phyloP scores from a whole-genome alignment of 1,284 basidiomycete genomes.

The Porodaedalea pini region DNA sequence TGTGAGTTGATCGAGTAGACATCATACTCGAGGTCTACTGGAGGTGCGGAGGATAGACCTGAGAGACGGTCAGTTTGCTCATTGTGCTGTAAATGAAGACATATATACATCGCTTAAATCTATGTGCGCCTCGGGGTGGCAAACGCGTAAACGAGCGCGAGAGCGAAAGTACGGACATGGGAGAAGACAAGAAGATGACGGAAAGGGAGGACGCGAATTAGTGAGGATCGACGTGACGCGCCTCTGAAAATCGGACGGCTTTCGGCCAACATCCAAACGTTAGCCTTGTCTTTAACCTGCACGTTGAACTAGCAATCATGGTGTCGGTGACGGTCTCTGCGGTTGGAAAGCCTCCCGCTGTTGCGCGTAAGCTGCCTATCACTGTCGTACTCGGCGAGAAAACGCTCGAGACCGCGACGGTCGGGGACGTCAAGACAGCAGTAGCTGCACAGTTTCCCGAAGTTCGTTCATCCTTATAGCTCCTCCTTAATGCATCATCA shows the following conservation, averaged over 20 bases:
- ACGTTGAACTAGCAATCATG: slow-evolving; percentile 39
- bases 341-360: slow-evolving; percentile 39
- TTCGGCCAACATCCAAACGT: not conserved
- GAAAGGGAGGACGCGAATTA: not conserved
- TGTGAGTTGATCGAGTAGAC: slow-evolving; percentile 8
- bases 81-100: no score
- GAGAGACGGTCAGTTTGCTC: not conserved
- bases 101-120: not conserved
- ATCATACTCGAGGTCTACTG: slow-evolving; percentile 19
- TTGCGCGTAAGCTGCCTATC: slow-evolving; percentile 54
- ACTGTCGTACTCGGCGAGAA: slow-evolving; percentile 52
- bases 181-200: not conserved
- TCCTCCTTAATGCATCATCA: not conserved
- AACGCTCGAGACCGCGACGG: slow-evolving; percentile 42
- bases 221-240: slow-evolving; percentile 4
- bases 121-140: not conserved
- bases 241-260: not conserved
- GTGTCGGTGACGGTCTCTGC: slow-evolving; percentile 55
- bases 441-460: slow-evolving; percentile 55
- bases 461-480: slow-evolving; percentile 44
- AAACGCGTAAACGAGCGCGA: not conserved
- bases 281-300: not conserved
- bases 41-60: not conserved
- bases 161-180: slow-evolving; percentile 2
- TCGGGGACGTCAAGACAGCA: slow-evolving; percentile 58